A percentile compares a stretch with the other conserved stretches of the same genome.
Evolutionary conservation across 306 rosid genomes (phyloP).

Genomic region (Cucurbita argyrosperma): DNA sequence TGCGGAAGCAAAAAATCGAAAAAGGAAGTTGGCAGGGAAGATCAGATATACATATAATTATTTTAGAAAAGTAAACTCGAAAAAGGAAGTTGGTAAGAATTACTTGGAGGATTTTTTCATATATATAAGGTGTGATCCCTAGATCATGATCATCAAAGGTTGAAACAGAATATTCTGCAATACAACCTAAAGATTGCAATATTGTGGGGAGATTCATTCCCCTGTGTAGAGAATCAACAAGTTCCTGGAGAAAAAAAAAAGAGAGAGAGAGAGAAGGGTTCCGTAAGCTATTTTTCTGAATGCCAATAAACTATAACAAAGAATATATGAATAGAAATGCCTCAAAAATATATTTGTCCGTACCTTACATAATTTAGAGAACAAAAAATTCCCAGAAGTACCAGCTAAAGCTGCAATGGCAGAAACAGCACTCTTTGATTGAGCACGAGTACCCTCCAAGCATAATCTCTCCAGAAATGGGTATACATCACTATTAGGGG

Average conservation of each 20-base stretch:
- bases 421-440: conserved; percentile 63
- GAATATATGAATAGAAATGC: not conserved
- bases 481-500: conserved; percentile 43
- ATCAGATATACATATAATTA: conserved; percentile 11
- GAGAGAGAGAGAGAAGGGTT: not conserved
- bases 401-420: conserved; percentile 47
- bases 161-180: conserved; percentile 54
- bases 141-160: conserved; percentile 44
- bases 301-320: not conserved
- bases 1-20: not conserved
- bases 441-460: conserved; percentile 58
- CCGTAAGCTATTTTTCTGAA: not conserved
- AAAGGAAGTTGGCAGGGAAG: too few relatives aligned
- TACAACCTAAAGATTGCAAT: conserved; percentile 83
- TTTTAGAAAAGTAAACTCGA: not conserved
- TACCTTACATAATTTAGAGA: conserved; percentile 57
- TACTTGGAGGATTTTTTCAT: conserved; percentile 58
- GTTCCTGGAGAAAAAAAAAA: conserved; percentile 31
- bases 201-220: conserved; percentile 57
- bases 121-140: conserved; percentile 46
- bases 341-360: conserved; percentile 1
- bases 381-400: conserved; percentile 26
- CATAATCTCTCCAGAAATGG: conserved; percentile 51
- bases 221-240: conserved; percentile 33
- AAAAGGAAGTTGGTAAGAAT: conserved; percentile 11